phyloP scores from a whole-genome alignment of 179 eudicot species.

The Beta lomatogona region DNA sequence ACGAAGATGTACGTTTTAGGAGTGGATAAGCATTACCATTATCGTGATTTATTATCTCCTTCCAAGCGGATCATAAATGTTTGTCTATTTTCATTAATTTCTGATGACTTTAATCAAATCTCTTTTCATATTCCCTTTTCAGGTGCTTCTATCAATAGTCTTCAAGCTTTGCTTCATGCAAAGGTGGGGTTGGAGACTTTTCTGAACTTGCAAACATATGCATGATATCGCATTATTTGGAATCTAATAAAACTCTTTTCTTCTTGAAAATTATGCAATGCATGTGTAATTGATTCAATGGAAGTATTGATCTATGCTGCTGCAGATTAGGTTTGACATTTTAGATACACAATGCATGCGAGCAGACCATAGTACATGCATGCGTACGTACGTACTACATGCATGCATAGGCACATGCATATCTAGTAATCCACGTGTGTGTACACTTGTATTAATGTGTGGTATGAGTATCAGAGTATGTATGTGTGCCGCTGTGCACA shows the following conservation, averaged over 20 bases:
- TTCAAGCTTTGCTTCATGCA: constrained; percentile 80
- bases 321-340: not conserved
- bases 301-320: not conserved
- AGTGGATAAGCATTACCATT: too few species aligned
- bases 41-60: too few species aligned
- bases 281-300: constrained; percentile 4
- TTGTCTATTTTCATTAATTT: not conserved
- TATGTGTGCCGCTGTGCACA: not conserved
- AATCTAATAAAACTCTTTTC: not conserved
- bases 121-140: constrained; percentile 34
- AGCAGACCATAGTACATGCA: not conserved
- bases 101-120: not conserved
- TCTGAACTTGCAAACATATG: constrained; percentile 6
- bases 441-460: not conserved
- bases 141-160: constrained; percentile 88
- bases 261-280: constrained; percentile 2
- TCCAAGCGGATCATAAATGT: not conserved
- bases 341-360: not conserved
- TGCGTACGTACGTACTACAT: not conserved
- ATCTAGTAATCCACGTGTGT: not conserved
- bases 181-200: constrained; percentile 56
- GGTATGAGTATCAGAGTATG: too few species aligned
- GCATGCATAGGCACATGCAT: not conserved
- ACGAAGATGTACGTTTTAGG: too few species aligned
- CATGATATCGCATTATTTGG: not conserved